Evolutionary conservation across 2,329 filamentous ascomycete genomes (phyloP).

Genomic region (Fusarium sp.): DNA sequence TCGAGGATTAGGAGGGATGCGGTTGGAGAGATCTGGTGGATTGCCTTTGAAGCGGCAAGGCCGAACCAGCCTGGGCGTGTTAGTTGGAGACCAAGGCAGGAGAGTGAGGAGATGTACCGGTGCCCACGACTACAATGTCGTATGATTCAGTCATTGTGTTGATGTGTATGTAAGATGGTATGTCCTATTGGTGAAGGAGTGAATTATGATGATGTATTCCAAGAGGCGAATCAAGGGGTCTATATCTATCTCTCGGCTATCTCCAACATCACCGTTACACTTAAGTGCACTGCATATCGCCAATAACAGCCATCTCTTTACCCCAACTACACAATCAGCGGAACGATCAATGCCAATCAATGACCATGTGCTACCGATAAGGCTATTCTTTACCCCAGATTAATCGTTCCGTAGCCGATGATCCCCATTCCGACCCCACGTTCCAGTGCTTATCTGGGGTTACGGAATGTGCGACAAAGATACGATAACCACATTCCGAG

Average conservation of each 20-base stretch:
- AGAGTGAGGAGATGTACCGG: conserved; percentile 18
- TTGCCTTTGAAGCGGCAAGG: conserved; percentile 63
- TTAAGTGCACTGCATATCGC: background rate
- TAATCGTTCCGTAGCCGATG: conserved; percentile 10
- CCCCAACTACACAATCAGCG: background rate
- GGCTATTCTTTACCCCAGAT: conserved; percentile 25
- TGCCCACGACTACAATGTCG: conserved; percentile 42
- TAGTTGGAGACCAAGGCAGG: background rate
- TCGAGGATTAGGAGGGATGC: conserved; percentile 63
- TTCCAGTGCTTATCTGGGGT: background rate
- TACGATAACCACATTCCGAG: background rate
- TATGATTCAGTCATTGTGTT: conserved; percentile 30
- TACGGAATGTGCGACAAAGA: background rate
- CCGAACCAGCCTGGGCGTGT: conserved; percentile 59
- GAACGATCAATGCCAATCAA: background rate
- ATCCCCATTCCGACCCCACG: conserved; percentile 10
- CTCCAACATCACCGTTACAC: background rate
- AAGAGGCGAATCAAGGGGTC: conserved; percentile 9
- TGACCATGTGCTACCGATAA: background rate
- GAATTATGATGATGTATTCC: background rate
- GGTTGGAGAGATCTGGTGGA: conserved; percentile 60
- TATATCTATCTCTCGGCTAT: conserved; percentile 12
- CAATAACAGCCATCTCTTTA: background rate
- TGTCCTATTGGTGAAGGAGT: background rate
- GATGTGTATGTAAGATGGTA: background rate